Evolutionary conservation across 345 rosid genomes (phyloP).

Genomic region (Salix caprea): DNA sequence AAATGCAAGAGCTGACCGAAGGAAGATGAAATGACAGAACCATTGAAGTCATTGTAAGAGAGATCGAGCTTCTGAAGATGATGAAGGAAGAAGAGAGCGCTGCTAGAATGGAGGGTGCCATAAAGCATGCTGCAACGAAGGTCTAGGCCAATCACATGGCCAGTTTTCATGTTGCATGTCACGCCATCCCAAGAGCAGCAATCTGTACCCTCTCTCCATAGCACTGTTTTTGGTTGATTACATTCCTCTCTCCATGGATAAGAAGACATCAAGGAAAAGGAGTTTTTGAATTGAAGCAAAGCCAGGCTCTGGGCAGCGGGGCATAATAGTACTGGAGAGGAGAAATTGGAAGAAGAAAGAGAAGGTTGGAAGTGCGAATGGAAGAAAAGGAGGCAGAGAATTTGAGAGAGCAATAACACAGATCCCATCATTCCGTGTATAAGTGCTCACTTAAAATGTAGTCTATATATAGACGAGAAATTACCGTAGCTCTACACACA

Average conservation of each 20-base stretch:
- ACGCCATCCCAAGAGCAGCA: conserved; percentile 35
- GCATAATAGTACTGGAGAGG: no score
- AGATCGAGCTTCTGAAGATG: conserved; percentile 29
- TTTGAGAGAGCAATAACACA: no score
- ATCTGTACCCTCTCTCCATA: conserved; percentile 18
- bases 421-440: no score
- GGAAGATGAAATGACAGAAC: neutral
- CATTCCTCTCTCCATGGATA: neutral
- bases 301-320: no score
- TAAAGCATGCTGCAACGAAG: neutral
- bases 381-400: no score
- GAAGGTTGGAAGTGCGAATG: no score
- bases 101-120: conserved; percentile 8
- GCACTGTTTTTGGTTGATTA: neutral
- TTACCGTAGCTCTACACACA: no score
- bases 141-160: neutral
- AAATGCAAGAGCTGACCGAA: conserved; percentile 6
- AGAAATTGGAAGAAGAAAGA: no score
- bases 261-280: neutral
- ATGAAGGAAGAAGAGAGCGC: conserved; percentile 15
- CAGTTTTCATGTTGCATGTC: conserved; percentile 10
- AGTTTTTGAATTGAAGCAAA: conserved; percentile 4
- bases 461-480: no score
- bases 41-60: conserved; percentile 19
- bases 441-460: no score